These are phyloP conservation scores for Aspergillus hortae DNA, from an alignment of 2,329 filamentous ascomycete genomes.

Conservation along the genomic window DNA sequence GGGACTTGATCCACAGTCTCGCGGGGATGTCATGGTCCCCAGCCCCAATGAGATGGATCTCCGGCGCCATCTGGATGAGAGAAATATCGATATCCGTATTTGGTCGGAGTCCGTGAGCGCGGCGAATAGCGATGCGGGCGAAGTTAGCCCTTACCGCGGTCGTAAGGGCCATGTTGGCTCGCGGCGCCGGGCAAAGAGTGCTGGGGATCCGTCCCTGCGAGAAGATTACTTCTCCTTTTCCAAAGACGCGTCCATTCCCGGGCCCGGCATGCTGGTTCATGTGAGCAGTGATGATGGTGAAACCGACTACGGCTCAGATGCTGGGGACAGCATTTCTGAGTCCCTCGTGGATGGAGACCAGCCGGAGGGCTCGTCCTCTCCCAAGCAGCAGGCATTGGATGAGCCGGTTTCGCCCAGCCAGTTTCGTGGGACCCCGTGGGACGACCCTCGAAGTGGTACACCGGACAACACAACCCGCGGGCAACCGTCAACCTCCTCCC, in stretches of 20 bases:
- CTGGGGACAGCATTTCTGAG: slow-evolving; percentile 22
- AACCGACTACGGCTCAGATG: slow-evolving; percentile 26
- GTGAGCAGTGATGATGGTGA: slow-evolving; percentile 39
- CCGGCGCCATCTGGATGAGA: slow-evolving; percentile 46
- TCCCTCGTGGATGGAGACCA: slow-evolving; percentile 22
- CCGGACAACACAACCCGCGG: slow-evolving; percentile 26
- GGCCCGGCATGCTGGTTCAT: slow-evolving; percentile 48
- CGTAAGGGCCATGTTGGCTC: slow-evolving; percentile 18
- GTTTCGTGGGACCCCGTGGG: slow-evolving; percentile 46
- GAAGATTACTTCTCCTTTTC: slow-evolving; percentile 32
- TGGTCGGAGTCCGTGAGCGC: slow-evolving; percentile 53
- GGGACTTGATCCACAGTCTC: slow-evolving; percentile 46
- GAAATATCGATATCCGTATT: slow-evolving; percentile 51
- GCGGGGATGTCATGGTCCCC: slow-evolving; percentile 43
- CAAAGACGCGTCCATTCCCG: slow-evolving; percentile 41
- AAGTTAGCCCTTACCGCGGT: slow-evolving; percentile 17
- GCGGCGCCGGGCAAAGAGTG: slow-evolving; percentile 47
- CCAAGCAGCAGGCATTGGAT: slow-evolving; percentile 22
- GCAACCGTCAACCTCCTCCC: slow-evolving; percentile 53
- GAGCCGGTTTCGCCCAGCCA: slow-evolving; percentile 33
- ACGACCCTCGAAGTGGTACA: slow-evolving; percentile 38
- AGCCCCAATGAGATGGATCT: slow-evolving; percentile 51
- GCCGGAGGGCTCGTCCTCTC: slow-evolving; percentile 18
- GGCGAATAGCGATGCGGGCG: slow-evolving; percentile 40
- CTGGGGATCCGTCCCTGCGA: slow-evolving; percentile 30